Evolutionary conservation across 1,284 basidiomycete species (phyloP), one percentile per base, ranked within the genome.

Genomic region (Ceratobasidium sp.): DNA sequence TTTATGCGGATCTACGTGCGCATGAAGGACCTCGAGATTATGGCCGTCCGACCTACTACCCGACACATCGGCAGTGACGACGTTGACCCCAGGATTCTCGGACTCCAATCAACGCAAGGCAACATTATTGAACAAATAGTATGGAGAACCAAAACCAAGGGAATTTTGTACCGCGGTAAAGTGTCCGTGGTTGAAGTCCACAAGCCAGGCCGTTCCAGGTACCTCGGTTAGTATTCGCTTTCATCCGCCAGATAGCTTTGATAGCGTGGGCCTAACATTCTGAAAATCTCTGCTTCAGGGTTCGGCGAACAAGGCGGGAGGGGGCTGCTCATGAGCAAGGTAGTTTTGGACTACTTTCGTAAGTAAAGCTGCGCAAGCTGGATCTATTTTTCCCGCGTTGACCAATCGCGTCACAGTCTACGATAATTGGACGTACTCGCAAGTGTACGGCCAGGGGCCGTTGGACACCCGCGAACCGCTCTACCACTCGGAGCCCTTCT

Each of bases 291-390:
- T 29, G n/a, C 37, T 48, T 49, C 48, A 53, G 74, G 74, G 11
- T 74, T 74, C 37, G 74, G 74, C 7, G 74, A 74, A 24, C 74
- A 74, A 43, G 74, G 74, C 14, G 74, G 74, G 53, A 49, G 59
- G 24, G 65, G 69, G 31, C 53, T 74, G n/a, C 74, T 74, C 29
- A 74, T 69, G 29, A 69, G 65, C 6, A 66, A 66, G 27, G 49
- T 51, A 14, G 31, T 61, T 19, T 24, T 69, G 14, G 66, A 74
- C 49, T 74, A 69, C 37, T 74, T 68, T 31, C 61, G 74, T 62
- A 16, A 19, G 74, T 66, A 14, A 8, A 24, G 22, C 31, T 8
- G 34, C 29, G n/a, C n/a, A n/a, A 16, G 4, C 39, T 48, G 14
- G 22, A 19, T 22, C 41, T 24, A 27, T 16, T 61, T 22, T 27